phyloP scores from a whole-genome alignment of 163 green algal genomes.

The Coccomyxa subellipsoidea region DNA sequence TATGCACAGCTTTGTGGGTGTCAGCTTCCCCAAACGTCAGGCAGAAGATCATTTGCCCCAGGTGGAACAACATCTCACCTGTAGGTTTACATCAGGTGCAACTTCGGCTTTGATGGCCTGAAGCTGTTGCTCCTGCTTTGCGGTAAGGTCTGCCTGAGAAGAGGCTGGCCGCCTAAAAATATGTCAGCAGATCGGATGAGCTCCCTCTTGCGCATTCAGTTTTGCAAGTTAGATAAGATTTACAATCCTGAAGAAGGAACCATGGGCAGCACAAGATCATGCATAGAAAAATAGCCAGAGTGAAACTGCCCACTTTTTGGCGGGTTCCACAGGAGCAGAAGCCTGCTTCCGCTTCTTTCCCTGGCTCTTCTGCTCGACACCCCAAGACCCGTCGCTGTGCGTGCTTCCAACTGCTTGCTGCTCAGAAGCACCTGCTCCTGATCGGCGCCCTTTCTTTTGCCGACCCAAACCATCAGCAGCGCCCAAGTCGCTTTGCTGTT shows the following conservation, averaged over 20 bases:
- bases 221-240: no score
- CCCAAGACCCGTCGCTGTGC: not conserved
- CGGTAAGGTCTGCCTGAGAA: not conserved
- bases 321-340: not conserved
- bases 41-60: no score
- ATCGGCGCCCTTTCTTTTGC: no score
- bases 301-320: not conserved
- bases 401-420: not conserved
- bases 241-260: no score
- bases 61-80: no score
- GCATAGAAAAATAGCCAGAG: not conserved
- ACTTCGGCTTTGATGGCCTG: not conserved
- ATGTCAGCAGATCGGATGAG: not conserved
- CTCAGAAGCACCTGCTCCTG: not conserved
- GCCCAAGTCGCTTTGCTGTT: not conserved
- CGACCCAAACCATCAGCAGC: no score
- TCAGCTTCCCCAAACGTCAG: no score
- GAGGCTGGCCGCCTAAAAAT: not conserved
- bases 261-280: not conserved
- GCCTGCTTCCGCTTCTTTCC: not conserved
- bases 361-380: not conserved
- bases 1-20: no score
- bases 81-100: no score
- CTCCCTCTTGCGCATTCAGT: no score
- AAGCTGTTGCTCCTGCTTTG: not conserved